These are phyloP conservation scores for Globisporangium takayamanum DNA, from an alignment of 352 stramenopile species.

Conservation along the genomic window DNA sequence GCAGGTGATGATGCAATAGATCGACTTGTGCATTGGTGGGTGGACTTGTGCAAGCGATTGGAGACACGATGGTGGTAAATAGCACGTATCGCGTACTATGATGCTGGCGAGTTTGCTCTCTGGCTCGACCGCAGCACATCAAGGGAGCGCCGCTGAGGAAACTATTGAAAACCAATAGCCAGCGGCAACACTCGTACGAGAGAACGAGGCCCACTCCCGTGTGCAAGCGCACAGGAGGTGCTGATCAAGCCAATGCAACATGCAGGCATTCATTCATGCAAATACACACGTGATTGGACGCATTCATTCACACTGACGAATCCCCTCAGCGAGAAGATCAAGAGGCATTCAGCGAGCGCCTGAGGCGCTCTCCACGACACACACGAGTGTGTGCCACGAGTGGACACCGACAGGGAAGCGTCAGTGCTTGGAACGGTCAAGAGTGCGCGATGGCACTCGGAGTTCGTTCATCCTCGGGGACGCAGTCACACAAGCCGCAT, in stretches of 20 bases:
- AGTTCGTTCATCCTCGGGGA: slow-evolving; percentile 42
- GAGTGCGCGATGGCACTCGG: slow-evolving; percentile 6
- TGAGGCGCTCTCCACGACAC: slow-evolving; percentile 59
- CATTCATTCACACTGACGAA: background rate
- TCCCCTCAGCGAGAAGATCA: slow-evolving; percentile 81
- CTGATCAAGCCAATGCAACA: slow-evolving; percentile 21
- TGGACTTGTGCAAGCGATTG: slow-evolving; percentile 58
- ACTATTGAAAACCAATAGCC: slow-evolving; percentile 80
- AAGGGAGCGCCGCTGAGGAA: slow-evolving; percentile 46
- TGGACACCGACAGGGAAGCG: slow-evolving; percentile 21
- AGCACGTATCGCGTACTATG: slow-evolving; percentile 75
- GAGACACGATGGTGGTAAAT: slow-evolving; percentile 69
- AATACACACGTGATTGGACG: slow-evolving; percentile 8
- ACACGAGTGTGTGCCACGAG: background rate
- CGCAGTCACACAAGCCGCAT: background rate
- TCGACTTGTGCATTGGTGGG: background rate
- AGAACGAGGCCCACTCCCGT: slow-evolving; percentile 38
- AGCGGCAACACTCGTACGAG: slow-evolving; percentile 58
- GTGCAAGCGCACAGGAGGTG: slow-evolving; percentile 18
- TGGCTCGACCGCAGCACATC: slow-evolving; percentile 30
- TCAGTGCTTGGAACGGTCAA: slow-evolving; percentile 50
- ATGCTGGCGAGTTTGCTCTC: slow-evolving; percentile 53
- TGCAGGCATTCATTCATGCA: slow-evolving; percentile 7
- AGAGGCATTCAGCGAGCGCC: slow-evolving; percentile 52
- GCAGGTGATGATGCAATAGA: background rate